A percentile compares a stretch with the other conserved stretches of the same genome.
These are phyloP conservation scores for Metarhizium guizhouense DNA, from an alignment of 2,329 filamentous ascomycete genomes.

Conservation along the genomic window DNA sequence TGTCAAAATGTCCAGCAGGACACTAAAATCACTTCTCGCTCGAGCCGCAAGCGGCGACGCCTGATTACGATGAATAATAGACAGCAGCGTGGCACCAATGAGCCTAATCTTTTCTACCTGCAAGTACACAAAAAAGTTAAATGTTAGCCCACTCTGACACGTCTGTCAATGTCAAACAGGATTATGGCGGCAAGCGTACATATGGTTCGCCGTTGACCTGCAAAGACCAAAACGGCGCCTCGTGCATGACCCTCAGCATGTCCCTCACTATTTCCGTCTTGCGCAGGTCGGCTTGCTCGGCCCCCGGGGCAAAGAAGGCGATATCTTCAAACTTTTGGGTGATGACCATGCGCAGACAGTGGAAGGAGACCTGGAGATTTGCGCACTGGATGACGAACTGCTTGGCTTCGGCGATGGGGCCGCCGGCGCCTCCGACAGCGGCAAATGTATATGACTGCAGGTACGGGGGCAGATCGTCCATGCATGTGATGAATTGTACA, in stretches of 20 bases:
- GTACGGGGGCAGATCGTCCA: constrained; percentile 28
- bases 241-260: constrained; percentile 29
- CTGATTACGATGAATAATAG: constrained; percentile 28
- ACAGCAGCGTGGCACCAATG: constrained; percentile 27
- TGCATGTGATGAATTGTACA: constrained; percentile 30
- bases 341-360: constrained; percentile 33
- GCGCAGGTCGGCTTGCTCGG: constrained; percentile 22
- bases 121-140: background rate
- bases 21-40: constrained; percentile 28
- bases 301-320: constrained; percentile 19
- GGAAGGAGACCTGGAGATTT: constrained; percentile 30
- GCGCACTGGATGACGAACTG: constrained; percentile 30
- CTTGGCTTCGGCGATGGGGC: constrained; percentile 15
- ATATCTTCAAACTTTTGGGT: constrained; percentile 26
- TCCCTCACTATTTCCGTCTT: constrained; percentile 35
- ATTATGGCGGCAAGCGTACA: constrained; percentile 14
- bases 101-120: constrained; percentile 32
- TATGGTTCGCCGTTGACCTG: constrained; percentile 31
- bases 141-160: background rate
- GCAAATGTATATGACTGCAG: constrained; percentile 21
- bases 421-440: constrained; percentile 4
- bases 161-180: too few species aligned
- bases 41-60: constrained; percentile 26
- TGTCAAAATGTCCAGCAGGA: constrained; percentile 31
- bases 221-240: constrained; percentile 32